Evolutionary conservation across 129 eudicot genomes (phyloP).

Genomic region (Pulicaria dysenterica): DNA sequence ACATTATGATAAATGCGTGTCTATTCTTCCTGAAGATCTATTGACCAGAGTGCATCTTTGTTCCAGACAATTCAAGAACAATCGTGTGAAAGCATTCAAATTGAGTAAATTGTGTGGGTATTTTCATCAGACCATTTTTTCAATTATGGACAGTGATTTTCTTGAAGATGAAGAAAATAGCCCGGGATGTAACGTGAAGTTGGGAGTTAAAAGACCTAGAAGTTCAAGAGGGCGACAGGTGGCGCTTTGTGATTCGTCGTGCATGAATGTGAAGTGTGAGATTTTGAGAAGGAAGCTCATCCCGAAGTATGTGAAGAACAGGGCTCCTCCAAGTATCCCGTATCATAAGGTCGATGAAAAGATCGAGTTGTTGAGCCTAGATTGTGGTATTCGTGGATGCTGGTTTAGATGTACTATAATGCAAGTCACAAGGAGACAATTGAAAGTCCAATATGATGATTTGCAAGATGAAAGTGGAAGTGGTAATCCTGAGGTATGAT

Average conservation of each 20-base stretch:
- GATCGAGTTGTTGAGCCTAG: constrained; percentile 82
- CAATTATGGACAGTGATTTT: constrained; percentile 60
- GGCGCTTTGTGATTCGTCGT: constrained; percentile 33
- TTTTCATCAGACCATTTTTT: constrained; percentile 74
- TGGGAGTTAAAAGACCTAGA: constrained; percentile 74
- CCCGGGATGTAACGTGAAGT: constrained; percentile 47
- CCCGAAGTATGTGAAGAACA: constrained; percentile 47
- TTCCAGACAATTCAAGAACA: constrained; percentile 72
- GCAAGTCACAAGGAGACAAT: constrained; percentile 58
- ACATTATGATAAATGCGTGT: constrained; percentile 74
- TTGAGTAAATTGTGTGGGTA: constrained; percentile 90
- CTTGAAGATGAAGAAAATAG: constrained; percentile 58
- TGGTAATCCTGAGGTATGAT: constrained; percentile 82
- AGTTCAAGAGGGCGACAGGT: constrained; percentile 53
- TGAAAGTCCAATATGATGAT: constrained; percentile 74
- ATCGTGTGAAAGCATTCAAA: constrained; percentile 75
- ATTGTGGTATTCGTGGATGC: constrained; percentile 96
- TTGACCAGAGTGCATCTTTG: constrained; percentile 78
- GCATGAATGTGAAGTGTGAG: constrained; percentile 51
- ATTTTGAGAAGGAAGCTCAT: constrained; percentile 37
- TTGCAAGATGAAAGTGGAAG: constrained; percentile 76
- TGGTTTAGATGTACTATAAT: constrained; percentile 90
- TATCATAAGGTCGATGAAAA: constrained; percentile 56
- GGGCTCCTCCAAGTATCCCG: constrained; percentile 24
- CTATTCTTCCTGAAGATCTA: constrained; percentile 58